phyloP scores from a whole-genome alignment of 2,329 filamentous ascomycete species.

The Fusarium sp. region DNA sequence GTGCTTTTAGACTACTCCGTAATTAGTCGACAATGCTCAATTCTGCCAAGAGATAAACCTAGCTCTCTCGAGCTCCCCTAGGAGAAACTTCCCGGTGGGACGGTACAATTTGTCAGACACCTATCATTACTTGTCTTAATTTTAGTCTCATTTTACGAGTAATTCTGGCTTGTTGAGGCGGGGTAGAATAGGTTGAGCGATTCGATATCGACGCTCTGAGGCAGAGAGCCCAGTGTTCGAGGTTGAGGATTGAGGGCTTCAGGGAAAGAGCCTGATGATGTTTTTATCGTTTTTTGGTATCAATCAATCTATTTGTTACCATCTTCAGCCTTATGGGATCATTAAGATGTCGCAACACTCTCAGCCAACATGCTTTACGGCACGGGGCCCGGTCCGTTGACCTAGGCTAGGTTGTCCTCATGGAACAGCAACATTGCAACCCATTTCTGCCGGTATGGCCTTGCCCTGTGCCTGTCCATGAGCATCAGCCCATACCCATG shows the following conservation, averaged over 20 bases:
- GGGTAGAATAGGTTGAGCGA: conserved; percentile 5
- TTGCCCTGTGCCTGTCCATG: neutral
- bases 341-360: conserved; percentile 2
- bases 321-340: conserved; percentile 25
- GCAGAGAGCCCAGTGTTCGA: neutral
- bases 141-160: conserved; percentile 2
- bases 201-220: neutral
- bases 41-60: conserved; percentile 11
- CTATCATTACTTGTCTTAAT: neutral
- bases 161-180: conserved; percentile 8
- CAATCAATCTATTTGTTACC: neutral
- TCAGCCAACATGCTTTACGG: conserved; percentile 10
- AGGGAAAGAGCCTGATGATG: neutral
- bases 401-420: neutral
- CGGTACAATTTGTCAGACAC: conserved; percentile 9
- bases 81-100: conserved; percentile 13
- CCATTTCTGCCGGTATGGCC: neutral
- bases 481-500: neutral
- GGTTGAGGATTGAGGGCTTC: neutral
- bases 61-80: neutral
- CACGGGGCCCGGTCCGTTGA: conserved; percentile 19
- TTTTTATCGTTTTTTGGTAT: neutral
- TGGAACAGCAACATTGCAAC: neutral
- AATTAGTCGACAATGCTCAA: neutral
- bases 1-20: neutral